phyloP scores from a whole-genome alignment of 306 rosid genomes.

The Canavalia ensiformis region DNA sequence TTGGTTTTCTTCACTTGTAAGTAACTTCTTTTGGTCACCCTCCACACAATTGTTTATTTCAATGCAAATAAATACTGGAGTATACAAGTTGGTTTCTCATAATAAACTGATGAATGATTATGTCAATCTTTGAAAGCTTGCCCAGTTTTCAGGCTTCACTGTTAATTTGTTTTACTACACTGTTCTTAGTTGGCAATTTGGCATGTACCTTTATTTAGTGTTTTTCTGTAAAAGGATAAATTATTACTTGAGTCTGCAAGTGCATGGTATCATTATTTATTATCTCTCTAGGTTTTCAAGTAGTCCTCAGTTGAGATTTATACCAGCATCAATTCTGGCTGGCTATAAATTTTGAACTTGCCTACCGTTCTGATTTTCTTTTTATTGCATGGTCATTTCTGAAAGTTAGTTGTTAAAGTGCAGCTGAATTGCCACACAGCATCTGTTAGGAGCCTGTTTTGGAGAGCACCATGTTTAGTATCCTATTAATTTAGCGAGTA shows the following conservation, averaged over 20 bases:
- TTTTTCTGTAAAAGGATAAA: neutral
- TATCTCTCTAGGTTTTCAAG: neutral
- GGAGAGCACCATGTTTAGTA: neutral
- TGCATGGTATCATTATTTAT: neutral
- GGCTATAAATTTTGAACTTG: conserved; percentile 4
- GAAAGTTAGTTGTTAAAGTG: neutral
- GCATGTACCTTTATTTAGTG: neutral
- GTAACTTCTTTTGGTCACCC: conserved; percentile 45
- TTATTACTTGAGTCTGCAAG: neutral
- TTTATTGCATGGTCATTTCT: neutral
- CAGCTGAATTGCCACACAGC: neutral
- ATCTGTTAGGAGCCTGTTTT: conserved; percentile 27
- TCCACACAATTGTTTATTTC: neutral
- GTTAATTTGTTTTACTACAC: neutral
- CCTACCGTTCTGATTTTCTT: conserved; percentile 2
- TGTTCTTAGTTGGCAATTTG: neutral
- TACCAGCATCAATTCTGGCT: neutral
- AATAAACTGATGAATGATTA: neutral
- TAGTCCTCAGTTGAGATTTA: conserved; percentile 10
- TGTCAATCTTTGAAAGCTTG: neutral
- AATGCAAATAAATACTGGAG: neutral
- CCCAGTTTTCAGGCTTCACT: neutral
- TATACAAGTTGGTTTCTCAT: conserved; percentile 5
- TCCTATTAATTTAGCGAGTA: neutral
- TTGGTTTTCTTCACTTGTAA: conserved; percentile 82